A percentile compares a stretch with the other conserved stretches of the same genome.
Evolutionary conservation across 768 basidiomycete species (phyloP).

Genomic region (Melanogaster broomeanus): DNA sequence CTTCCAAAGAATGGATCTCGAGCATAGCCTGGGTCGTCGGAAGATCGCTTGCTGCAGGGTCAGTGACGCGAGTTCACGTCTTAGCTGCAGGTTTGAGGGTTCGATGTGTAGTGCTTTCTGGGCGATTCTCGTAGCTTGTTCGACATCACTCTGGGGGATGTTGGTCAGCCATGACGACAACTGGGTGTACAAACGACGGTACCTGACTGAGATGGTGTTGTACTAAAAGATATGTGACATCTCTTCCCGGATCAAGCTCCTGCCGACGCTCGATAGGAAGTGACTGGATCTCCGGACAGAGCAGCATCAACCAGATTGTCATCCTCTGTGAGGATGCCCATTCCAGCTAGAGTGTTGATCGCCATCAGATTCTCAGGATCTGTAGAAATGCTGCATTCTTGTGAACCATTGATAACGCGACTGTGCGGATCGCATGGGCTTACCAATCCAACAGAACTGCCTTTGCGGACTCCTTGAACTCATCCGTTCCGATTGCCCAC

Average conservation of each 20-base stretch:
- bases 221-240: conserved; percentile 71
- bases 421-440: conserved; percentile 19
- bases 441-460: conserved; percentile 81
- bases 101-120: conserved; percentile 60
- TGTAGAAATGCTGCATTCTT: conserved; percentile 58
- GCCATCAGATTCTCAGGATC: conserved; percentile 81
- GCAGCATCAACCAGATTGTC: conserved; percentile 83
- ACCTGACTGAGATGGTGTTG: conserved; percentile 79
- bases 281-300: conserved; percentile 73
- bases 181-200: conserved; percentile 9
- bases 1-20: conserved; percentile 27
- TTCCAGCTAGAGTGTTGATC: conserved; percentile 83
- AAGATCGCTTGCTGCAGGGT: conserved; percentile 47
- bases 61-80: conserved; percentile 57
- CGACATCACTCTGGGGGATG: conserved; percentile 44
- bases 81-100: conserved; percentile 50
- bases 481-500: conserved; percentile 80
- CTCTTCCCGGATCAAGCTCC: conserved; percentile 65
- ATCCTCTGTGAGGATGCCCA: conserved; percentile 83
- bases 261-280: conserved; percentile 67
- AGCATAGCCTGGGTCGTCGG: conserved; percentile 51
- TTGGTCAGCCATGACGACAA: conserved; percentile 1
- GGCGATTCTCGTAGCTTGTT: conserved; percentile 50
- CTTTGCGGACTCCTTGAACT: conserved; percentile 77
- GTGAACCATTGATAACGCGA: conserved; percentile 15